Conservation (phyloP, 2,329 filamentous ascomycete genomes). For the Aspergillus texensis region DNA sequence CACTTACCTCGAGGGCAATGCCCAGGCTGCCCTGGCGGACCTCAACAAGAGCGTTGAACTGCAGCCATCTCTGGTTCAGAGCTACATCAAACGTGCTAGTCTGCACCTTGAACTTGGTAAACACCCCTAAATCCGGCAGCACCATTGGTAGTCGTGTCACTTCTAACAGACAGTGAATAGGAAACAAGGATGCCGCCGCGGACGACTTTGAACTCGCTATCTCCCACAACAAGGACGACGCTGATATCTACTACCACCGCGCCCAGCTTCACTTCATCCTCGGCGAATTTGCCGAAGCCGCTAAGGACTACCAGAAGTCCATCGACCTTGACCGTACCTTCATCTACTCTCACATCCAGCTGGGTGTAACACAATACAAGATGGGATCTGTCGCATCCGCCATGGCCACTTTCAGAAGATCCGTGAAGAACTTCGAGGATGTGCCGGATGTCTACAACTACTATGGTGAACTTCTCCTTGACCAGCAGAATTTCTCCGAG, state of each 20-base stretch:
- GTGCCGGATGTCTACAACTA: constrained; percentile 99
- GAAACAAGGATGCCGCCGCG: constrained; percentile 81
- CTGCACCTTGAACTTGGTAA: constrained; percentile 92
- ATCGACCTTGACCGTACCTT: constrained; percentile 95
- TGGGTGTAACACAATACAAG: constrained; percentile 99
- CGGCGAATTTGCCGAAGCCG: constrained; percentile 86
- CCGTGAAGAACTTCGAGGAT: constrained; percentile 97
- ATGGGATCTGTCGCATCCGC: constrained; percentile 97
- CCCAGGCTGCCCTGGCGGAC: constrained; percentile 77
- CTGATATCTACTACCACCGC: constrained; percentile 98
- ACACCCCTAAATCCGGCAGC: constrained; percentile 25
- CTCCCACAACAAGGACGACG: constrained; percentile 81
- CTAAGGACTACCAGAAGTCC: constrained; percentile 98
- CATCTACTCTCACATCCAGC: constrained; percentile 99
- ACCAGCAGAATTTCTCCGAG: constrained; percentile 93
- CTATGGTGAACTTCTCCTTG: constrained; percentile 93
- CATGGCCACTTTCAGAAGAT: constrained; percentile 96
- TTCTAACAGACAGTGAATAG: constrained; percentile 48
- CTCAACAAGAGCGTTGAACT: constrained; percentile 92
- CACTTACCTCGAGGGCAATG: constrained; percentile 87
- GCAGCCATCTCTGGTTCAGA: constrained; percentile 85
- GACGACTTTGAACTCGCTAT: constrained; percentile 86
- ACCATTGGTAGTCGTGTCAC: neutral
- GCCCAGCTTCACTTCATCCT: constrained; percentile 98
- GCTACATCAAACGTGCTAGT: constrained; percentile 97